These are phyloP conservation scores for Ogataea angusta DNA, from an alignment of 805 yeast genomes.

Conservation along the genomic window DNA sequence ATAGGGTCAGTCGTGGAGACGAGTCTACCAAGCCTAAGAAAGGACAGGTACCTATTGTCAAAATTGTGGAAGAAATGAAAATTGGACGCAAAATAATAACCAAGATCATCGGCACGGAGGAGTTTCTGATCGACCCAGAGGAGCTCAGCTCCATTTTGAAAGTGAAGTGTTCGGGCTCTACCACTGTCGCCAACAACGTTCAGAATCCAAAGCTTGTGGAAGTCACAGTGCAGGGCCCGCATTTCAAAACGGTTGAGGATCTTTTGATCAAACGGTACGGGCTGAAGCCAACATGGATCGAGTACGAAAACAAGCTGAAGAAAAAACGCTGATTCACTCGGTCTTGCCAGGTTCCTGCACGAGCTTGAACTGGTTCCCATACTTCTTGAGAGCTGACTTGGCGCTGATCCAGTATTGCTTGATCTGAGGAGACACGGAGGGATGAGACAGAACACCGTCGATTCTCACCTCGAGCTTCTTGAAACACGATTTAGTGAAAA, in stretches of 20 bases:
- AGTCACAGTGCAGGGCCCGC: conserved; percentile 91
- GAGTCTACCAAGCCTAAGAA: conserved; percentile 40
- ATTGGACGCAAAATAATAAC: conserved; percentile 83
- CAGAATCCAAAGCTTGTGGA: conserved; percentile 57
- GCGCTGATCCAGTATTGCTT: conserved; percentile 48
- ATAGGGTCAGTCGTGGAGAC: conserved; percentile 42
- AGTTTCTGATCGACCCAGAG: conserved; percentile 61
- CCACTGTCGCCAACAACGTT: conserved; percentile 62
- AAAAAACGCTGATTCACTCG: conserved; percentile 35
- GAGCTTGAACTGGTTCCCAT: conserved; percentile 16
- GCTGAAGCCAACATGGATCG: conserved; percentile 62
- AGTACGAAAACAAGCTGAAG: conserved; percentile 59
- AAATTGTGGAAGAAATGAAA: conserved; percentile 67
- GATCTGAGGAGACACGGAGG: conserved; percentile 48
- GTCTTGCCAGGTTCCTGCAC: conserved; percentile 14
- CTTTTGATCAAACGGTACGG: conserved; percentile 57
- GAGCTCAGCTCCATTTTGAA: conserved; percentile 66
- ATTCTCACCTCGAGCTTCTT: conserved; percentile 65
- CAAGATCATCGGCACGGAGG: conserved; percentile 63
- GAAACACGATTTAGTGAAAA: conserved; percentile 60
- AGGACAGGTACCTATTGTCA: conserved; percentile 68
- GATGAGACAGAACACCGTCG: conserved; percentile 51
- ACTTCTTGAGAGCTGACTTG: conserved; percentile 35
- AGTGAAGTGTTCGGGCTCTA: conserved; percentile 84
- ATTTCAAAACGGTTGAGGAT: conserved; percentile 58